Evolutionary conservation across 2,329 filamentous ascomycete species (phyloP), one percentile per base, ranked within the genome.

Genomic region (Hortaea sp.): DNA sequence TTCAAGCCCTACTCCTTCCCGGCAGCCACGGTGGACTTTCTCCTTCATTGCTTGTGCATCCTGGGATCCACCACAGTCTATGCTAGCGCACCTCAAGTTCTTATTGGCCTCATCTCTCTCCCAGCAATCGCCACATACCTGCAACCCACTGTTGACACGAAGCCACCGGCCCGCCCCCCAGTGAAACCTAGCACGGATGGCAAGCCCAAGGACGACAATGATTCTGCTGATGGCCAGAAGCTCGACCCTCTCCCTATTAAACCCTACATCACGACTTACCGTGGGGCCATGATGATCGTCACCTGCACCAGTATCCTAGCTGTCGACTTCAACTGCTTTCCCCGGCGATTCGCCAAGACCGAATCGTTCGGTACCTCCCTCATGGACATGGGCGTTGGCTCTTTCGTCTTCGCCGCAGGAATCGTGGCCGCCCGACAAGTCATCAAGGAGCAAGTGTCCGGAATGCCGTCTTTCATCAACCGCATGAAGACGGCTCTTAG

Each of bases 301-400:
- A 98, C 92, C 6, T 94, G 87, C 60, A 69, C 92, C 40, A 86
- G 88, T 44, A 97, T 98, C 56, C 76, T 98, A n/a, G 92, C 92
- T 11, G 92, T 98, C 43, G 92, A 98, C 67, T 98, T 98, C 63
- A 81, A 76, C 12, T 74, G 95, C 49, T 98, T 98, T 59, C 92
- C 92, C 2, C 80, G 92, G 29, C 83, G 92, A 30, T 97, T 97
- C 63, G 92, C 88, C 47, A 98, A 98, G 70, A 92, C 94, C 2
- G 92, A 98, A 68, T 95, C 87, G n/a, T 98, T 92, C 88, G 92
- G 92, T 45, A 95, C 90, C 1, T 97, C 90, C n/a, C 71, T 98
- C 51, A 98, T 98, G 92, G 92, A 98, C 63, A 75, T 97, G 59
- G 92, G 92, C 42, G 92, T 98, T 41, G 92, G 92, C 29, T 95